Conservation (phyloP, 805 yeast species). For the Metschnikowia picachoensis region DNA sequence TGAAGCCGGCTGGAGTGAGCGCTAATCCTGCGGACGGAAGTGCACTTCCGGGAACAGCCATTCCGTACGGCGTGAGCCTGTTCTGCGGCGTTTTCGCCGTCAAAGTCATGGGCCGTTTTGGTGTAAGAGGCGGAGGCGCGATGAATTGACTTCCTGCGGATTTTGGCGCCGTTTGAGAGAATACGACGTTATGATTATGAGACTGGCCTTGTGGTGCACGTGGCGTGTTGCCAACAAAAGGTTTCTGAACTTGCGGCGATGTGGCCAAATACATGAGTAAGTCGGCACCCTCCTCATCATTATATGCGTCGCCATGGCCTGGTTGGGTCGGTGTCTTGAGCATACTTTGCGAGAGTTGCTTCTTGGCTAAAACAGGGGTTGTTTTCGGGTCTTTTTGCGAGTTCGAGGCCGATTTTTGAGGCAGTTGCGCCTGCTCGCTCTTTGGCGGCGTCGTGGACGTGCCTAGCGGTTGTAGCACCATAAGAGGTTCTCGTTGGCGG, state of each 20-base stretch:
- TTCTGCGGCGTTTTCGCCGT: constrained; percentile 37
- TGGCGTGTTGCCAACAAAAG: constrained; percentile 30
- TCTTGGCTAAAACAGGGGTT: constrained; percentile 29
- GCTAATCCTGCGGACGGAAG: constrained; percentile 42
- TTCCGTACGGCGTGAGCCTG: constrained; percentile 35
- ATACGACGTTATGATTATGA: constrained; percentile 1
- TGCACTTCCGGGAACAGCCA: constrained; percentile 22
- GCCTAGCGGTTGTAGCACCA: constrained; percentile 31
- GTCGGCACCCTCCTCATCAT: constrained; percentile 72
- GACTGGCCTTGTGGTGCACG: constrained; percentile 12
- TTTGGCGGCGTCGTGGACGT: constrained; percentile 28
- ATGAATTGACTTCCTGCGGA: constrained; percentile 21
- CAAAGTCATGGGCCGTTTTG: constrained; percentile 30
- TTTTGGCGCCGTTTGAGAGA: constrained; percentile 7
- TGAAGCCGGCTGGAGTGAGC: constrained; percentile 63
- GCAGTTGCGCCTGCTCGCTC: constrained; percentile 22
- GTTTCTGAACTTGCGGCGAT: constrained; percentile 67
- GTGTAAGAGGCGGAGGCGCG: constrained; percentile 42
- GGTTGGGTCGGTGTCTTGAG: constrained; percentile 40
- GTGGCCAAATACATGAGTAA: constrained; percentile 77
- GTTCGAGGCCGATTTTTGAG: constrained; percentile 23
- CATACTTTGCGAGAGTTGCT: constrained; percentile 17
- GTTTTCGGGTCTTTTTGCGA: constrained; percentile 14
- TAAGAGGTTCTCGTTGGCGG: constrained; percentile 15
- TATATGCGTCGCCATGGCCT: constrained; percentile 21